A percentile compares a stretch with the other conserved stretches of the same genome.
Evolutionary conservation across 2,329 filamentous ascomycete species (phyloP).

Genomic region (Diatrype stigma): DNA sequence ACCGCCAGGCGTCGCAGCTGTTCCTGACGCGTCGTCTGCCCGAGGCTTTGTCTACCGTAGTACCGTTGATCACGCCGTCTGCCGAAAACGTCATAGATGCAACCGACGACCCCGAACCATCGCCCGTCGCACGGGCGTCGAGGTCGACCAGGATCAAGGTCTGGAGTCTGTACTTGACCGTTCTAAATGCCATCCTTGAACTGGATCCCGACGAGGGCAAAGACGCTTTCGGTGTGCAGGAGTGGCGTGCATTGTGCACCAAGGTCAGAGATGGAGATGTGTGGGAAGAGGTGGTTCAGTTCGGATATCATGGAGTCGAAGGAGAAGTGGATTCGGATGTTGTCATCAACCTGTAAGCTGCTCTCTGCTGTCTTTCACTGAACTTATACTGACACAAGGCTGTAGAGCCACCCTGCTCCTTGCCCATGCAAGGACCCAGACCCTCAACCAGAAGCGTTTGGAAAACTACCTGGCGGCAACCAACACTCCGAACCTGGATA

Average conservation of each 20-base stretch:
- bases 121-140: slow-evolving; percentile 75
- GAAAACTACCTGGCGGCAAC: slow-evolving; percentile 84
- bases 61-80: slow-evolving; percentile 67
- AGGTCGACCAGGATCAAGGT: slow-evolving; percentile 86
- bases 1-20: slow-evolving; percentile 88
- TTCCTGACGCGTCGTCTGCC: slow-evolving; percentile 91
- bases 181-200: slow-evolving; percentile 86
- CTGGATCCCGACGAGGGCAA: slow-evolving; percentile 88
- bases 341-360: slow-evolving; percentile 74
- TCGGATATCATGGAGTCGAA: slow-evolving; percentile 84
- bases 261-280: slow-evolving; percentile 85
- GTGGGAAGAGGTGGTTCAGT: slow-evolving; percentile 89
- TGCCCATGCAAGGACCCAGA: slow-evolving; percentile 82
- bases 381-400: slow-evolving; percentile 5
- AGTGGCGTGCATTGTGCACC: slow-evolving; percentile 76
- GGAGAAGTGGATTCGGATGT: slow-evolving; percentile 93
- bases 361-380: not conserved
- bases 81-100: slow-evolving; percentile 38
- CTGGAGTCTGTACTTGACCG: slow-evolving; percentile 94
- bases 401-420: slow-evolving; percentile 80
- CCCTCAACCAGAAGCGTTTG: slow-evolving; percentile 77
- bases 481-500: slow-evolving; percentile 67
- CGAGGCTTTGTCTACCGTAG: slow-evolving; percentile 80
- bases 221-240: slow-evolving; percentile 75
- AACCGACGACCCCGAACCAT: slow-evolving; percentile 46